Evolutionary conservation across 2,329 filamentous ascomycete species (phyloP), one percentile per base, ranked within the genome.

Genomic region (Talaromyces sp.): DNA sequence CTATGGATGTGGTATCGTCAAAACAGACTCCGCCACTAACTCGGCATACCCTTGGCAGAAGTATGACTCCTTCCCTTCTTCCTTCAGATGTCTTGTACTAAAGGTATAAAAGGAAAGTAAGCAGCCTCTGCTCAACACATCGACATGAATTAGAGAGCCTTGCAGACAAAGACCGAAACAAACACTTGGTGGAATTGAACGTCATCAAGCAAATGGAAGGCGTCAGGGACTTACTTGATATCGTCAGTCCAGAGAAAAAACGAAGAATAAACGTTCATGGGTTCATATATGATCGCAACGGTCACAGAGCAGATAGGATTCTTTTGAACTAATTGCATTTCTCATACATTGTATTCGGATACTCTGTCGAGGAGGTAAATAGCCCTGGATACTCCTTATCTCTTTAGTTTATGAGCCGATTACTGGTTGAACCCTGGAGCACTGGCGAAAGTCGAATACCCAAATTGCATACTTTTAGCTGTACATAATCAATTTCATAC

Each of bases 21-120:
- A 61, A 39, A 39, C 63, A 43, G 45, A 61, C 27, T 49, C 58
- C 6, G 25, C 35, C 27, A 25, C 56, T 6, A 41, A 19, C 11
- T 35, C 39, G 19, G n/a, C 49, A n/a, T 64, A 41, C 22, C 63
- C 56, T 15, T 64, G 63, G 63, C 63, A 64, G 57, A 64, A 47
- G 63, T 64, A 61, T 50, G 56, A 33, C 25, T 52, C 25, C 13
- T n/a, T 31, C 7, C 43, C 3, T 9, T 31, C 15, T 15, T 10
- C 6, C 27, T 25, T n/a, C 2, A 15, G 15, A 17, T 3, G 47
- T 49, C 43, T n/a, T 25, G 8, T 49, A 54, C 59, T 62, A 33
- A 62, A 43, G 19, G 27, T 13, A 41, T 3, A 37, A 61, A 39
- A 61, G 63, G 27, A 45, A 64, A 45, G 27, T 64, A n/a, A 52